Evolutionary conservation across 208 protist species (phyloP).

Genomic region (Angomonas ambiguus): DNA sequence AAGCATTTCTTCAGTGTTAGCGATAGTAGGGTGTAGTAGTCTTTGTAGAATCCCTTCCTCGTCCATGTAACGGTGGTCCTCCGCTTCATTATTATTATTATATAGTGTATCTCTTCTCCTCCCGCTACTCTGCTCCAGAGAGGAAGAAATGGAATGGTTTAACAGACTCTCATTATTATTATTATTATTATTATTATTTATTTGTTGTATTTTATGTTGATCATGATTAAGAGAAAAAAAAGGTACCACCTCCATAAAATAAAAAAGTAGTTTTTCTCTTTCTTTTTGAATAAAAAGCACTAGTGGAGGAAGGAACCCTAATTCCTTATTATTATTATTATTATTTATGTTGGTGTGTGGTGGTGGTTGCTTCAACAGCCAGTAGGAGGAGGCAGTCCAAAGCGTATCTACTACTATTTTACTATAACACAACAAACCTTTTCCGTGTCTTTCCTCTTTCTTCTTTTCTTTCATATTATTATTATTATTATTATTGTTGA

Average conservation of each 20-base stretch:
- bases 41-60: too few species aligned
- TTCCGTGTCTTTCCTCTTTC: too few species aligned
- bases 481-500: background rate
- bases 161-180: background rate
- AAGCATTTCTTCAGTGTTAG: too few species aligned
- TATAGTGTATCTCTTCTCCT: background rate
- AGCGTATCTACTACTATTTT: background rate
- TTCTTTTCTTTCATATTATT: background rate
- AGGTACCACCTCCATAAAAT: background rate
- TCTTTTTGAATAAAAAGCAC: background rate
- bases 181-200: constrained; percentile 11
- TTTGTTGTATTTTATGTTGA: constrained; percentile 1
- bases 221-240: too few species aligned
- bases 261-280: background rate
- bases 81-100: constrained; percentile 1
- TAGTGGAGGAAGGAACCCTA: background rate
- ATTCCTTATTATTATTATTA: constrained; percentile 2
- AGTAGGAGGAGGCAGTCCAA: background rate
- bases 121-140: background rate
- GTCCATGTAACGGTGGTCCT: too few species aligned
- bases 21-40: too few species aligned
- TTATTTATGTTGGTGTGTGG: background rate
- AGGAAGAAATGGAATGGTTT: background rate
- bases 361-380: too few species aligned
- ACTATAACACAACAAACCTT: too few species aligned